Evolutionary conservation across 208 protist genomes (phyloP).

Genomic region (Leptomonas seymouri): DNA sequence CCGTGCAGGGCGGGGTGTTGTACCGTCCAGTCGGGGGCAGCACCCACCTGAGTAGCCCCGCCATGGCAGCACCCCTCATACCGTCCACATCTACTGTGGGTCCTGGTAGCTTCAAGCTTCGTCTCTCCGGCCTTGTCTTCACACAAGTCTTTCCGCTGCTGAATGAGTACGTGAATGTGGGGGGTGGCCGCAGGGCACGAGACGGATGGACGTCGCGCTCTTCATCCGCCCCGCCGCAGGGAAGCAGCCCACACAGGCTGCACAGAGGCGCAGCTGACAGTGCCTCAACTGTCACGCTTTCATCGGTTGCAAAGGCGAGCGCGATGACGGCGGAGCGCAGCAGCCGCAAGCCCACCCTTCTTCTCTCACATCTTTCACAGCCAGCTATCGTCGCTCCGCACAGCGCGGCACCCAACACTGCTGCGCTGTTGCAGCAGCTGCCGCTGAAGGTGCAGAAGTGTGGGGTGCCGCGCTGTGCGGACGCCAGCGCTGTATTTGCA

Average conservation of each 20-base stretch:
- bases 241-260: neutral
- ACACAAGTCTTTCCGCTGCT: slow-evolving; percentile 26
- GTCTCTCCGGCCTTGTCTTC: slow-evolving; percentile 14
- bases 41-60: neutral
- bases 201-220: neutral
- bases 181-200: neutral
- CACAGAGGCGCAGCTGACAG: neutral
- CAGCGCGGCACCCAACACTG: neutral
- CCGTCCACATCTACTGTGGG: neutral
- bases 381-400: neutral
- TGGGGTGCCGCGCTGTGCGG: neutral
- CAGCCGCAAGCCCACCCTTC: slow-evolving; percentile 1
- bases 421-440: slow-evolving; percentile 14
- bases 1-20: slow-evolving; percentile 2
- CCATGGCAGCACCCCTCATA: neutral
- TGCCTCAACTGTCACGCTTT: neutral
- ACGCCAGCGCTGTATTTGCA: neutral
- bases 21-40: neutral
- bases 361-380: slow-evolving; percentile 2
- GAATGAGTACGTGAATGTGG: slow-evolving; percentile 14
- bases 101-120: neutral
- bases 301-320: neutral
- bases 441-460: slow-evolving; percentile 5
- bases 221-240: slow-evolving; percentile 1
- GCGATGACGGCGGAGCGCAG: neutral